A percentile compares a stretch with the other conserved stretches of the same genome.
Conservation (phyloP, 768 basidiomycete species). For the Pleurotus tuoliensis region DNA sequence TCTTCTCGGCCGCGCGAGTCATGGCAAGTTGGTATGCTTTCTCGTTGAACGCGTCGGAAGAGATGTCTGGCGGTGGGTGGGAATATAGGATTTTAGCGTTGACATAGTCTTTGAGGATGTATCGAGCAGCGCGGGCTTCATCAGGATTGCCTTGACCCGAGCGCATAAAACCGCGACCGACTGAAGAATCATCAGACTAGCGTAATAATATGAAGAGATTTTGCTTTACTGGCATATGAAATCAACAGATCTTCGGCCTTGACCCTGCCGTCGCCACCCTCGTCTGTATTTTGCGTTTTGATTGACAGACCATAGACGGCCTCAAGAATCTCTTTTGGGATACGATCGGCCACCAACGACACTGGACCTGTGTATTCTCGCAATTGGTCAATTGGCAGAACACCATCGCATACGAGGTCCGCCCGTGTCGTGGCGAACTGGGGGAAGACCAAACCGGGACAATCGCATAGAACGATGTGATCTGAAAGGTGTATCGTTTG, state of each 20-base stretch:
- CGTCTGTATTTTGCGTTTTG: slow-evolving; percentile 58
- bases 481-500: slow-evolving; percentile 96
- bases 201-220: no score
- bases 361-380: slow-evolving; percentile 87
- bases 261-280: slow-evolving; percentile 77
- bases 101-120: slow-evolving; percentile 95
- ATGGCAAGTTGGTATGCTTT: slow-evolving; percentile 61
- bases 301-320: slow-evolving; percentile 85
- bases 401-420: slow-evolving; percentile 93
- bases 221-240: slow-evolving; percentile 84
- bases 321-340: slow-evolving; percentile 84
- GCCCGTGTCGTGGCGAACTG: slow-evolving; percentile 98
- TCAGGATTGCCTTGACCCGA: slow-evolving; percentile 97
- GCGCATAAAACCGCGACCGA: slow-evolving; percentile 88
- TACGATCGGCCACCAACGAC: slow-evolving; percentile 69
- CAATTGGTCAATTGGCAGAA: slow-evolving; percentile 96
- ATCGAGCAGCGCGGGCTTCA: slow-evolving; percentile 89
- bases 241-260: slow-evolving; percentile 80
- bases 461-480: slow-evolving; percentile 87
- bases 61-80: slow-evolving; percentile 76
- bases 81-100: slow-evolving; percentile 90
- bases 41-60: slow-evolving; percentile 71
- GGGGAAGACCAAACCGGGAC: slow-evolving; percentile 96
- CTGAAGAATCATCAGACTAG: slow-evolving; percentile 33
- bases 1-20: slow-evolving; percentile 65